Evolutionary conservation across 2,329 filamentous ascomycete genomes (phyloP).

Genomic region (Juglanconis sp.): DNA sequence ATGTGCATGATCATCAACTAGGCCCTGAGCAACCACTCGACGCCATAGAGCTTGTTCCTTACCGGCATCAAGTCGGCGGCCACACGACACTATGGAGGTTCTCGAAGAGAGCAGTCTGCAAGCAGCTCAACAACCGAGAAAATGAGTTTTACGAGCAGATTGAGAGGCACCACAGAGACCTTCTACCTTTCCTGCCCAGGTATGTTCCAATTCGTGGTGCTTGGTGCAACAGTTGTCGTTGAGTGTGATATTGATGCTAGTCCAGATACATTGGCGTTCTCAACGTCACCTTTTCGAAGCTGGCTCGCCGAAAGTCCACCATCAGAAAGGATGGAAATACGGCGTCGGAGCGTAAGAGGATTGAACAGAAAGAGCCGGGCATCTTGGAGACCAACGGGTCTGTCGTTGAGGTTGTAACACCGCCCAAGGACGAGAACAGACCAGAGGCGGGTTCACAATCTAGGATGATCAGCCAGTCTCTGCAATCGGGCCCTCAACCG

Average conservation of each 20-base stretch:
- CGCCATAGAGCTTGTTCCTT: constrained; percentile 93
- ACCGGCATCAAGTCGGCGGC: constrained; percentile 94
- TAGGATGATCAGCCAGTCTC: constrained; percentile 68
- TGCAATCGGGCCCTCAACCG: constrained; percentile 61
- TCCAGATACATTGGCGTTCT: constrained; percentile 90
- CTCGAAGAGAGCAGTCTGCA: constrained; percentile 91
- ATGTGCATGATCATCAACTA: constrained; percentile 50
- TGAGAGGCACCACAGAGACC: constrained; percentile 83
- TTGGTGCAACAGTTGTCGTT: background rate
- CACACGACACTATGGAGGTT: constrained; percentile 97
- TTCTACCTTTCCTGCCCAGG: constrained; percentile 89
- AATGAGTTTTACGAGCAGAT: constrained; percentile 99
- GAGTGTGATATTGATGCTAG: constrained; percentile 23
- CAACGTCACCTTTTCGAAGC: constrained; percentile 92
- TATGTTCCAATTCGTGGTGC: constrained; percentile 36
- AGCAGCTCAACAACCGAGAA: constrained; percentile 95
- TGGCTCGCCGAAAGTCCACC: constrained; percentile 62
- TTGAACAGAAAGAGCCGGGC: constrained; percentile 27
- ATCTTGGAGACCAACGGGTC: constrained; percentile 20
- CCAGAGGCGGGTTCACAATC: constrained; percentile 27
- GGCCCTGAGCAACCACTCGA: constrained; percentile 64
- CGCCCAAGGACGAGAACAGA: constrained; percentile 18
- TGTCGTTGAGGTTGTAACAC: constrained; percentile 18
- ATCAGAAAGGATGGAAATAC: constrained; percentile 47
- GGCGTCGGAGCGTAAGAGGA: constrained; percentile 33